Conservation (phyloP, 1,139 yeast species). For the Yamadazyma mexicana region DNA sequence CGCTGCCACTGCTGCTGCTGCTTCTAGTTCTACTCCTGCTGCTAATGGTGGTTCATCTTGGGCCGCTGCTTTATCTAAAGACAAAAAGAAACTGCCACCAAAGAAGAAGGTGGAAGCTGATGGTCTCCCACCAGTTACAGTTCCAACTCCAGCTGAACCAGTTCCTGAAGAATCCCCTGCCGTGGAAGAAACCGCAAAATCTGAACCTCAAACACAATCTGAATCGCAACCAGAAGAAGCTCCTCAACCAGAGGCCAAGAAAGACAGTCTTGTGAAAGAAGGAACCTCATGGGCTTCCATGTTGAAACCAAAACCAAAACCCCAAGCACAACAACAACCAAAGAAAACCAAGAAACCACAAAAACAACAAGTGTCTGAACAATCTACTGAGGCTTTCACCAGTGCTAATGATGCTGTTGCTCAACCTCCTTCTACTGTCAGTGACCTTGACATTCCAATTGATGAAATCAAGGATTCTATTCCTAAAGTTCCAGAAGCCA, state of each 20-base stretch:
- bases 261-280: constrained; percentile 7
- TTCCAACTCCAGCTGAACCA: constrained; percentile 5
- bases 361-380: constrained; percentile 13
- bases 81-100: constrained; percentile 29
- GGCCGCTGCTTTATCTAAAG: constrained; percentile 51
- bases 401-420: constrained; percentile 7
- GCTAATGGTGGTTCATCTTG: constrained; percentile 35
- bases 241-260: background rate
- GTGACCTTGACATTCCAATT: constrained; percentile 14
- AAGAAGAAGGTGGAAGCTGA: constrained; percentile 17
- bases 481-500: constrained; percentile 19
- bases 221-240: no score
- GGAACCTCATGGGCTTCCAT: constrained; percentile 56
- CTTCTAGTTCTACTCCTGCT: constrained; percentile 17
- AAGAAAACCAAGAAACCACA: constrained; percentile 14
- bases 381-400: constrained; percentile 4
- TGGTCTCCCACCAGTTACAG: constrained; percentile 6
- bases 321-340: constrained; percentile 29
- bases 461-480: constrained; percentile 17
- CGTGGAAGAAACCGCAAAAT: constrained; percentile 17
- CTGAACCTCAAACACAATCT: background rate
- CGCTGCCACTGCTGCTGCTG: constrained; percentile 19
- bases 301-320: constrained; percentile 49
- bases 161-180: constrained; percentile 17
- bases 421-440: background rate